These are phyloP conservation scores for Thymus mandschuricus DNA, from an alignment of 257 asterid genomes.

Conservation along the genomic window DNA sequence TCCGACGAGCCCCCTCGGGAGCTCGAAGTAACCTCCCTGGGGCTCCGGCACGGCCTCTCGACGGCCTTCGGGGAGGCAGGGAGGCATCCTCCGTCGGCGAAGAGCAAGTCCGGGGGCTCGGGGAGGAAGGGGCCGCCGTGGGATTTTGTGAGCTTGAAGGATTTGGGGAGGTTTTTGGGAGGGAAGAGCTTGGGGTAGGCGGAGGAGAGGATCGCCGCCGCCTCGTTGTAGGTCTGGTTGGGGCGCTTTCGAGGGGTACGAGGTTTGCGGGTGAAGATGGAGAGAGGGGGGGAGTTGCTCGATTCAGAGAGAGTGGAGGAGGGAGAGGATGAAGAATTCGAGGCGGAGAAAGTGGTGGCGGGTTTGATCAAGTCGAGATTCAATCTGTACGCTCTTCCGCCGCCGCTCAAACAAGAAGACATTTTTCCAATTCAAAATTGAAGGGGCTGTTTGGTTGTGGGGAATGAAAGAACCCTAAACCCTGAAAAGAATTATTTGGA, in stretches of 20 bases:
- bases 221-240: slow-evolving; percentile 84
- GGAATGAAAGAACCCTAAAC: slow-evolving; percentile 51
- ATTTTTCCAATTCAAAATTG: slow-evolving; percentile 17
- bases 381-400: slow-evolving; percentile 64
- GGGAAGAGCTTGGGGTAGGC: slow-evolving; percentile 74
- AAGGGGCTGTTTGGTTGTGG: not conserved
- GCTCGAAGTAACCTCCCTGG: slow-evolving; percentile 44
- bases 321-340: slow-evolving; percentile 70
- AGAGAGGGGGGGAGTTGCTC: slow-evolving; percentile 60
- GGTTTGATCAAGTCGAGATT: slow-evolving; percentile 68
- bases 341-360: slow-evolving; percentile 61
- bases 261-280: slow-evolving; percentile 69
- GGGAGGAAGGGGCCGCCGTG: slow-evolving; percentile 39
- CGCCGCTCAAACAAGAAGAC: slow-evolving; percentile 76
- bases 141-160: slow-evolving; percentile 49
- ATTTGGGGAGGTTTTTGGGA: slow-evolving; percentile 55
- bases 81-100: not conserved
- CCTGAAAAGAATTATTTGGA: slow-evolving; percentile 30
- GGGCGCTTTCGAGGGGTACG: slow-evolving; percentile 94
- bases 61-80: slow-evolving; percentile 26
- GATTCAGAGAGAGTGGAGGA: slow-evolving; percentile 73
- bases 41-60: slow-evolving; percentile 56
- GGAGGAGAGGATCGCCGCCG: slow-evolving; percentile 75
- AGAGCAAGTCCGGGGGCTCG: slow-evolving; percentile 59
- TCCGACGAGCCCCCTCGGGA: slow-evolving; percentile 38